Base-by-base conservation (phyloP, 805 yeast genomes). In the Sugiyamaella smithiae region DNA sequence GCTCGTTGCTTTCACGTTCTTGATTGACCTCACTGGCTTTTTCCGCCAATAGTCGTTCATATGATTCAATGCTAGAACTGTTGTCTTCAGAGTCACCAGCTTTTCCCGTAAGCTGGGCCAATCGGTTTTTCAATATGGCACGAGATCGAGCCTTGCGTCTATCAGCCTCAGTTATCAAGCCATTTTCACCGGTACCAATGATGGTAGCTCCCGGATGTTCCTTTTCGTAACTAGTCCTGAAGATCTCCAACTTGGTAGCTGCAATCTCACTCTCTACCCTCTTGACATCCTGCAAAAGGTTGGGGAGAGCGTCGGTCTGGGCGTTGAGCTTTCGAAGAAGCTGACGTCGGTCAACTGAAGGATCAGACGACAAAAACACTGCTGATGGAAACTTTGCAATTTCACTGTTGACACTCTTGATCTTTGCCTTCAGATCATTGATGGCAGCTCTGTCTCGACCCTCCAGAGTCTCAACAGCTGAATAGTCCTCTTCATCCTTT, bases 81-180 rank as follows among this genome's bases (percentile, higher is more conserved):
- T 59, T 65, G 20, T 72, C 74, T 37, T 70, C 65, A 26, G 69
- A 69, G 5, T 74, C 67, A 2, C 74, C 69, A 5, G 78, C 71
- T 59, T 82, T 84, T 4, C 97, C 97, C 0, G 97, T 90, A 59
- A 91, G 76, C 2, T 91, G 88, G 24, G 96, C 95, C 95, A 91
- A 89, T 57, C 96, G 78, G 44, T 90, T 86, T 54, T 82, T 81
- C 57, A 93, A 72, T 49, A 82, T 69, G 35, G 91, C 95, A 61
- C 85, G 84, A 36, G 87, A 82, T 57, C 78, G 83, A 33, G 91
- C 93, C 58, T 85, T 85, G 54, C 85, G 78, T 51, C 85, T 77
- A 63, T 90, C 97, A 11, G 80, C 68, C 22, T 87, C 97, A 2
- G 97, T 90, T 6, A 88, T 78, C 51, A 81, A 80, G 25, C 97